These are phyloP conservation scores for Thyridium curvatum DNA, from an alignment of 2,329 filamentous ascomycete species.

Conservation along the genomic window DNA sequence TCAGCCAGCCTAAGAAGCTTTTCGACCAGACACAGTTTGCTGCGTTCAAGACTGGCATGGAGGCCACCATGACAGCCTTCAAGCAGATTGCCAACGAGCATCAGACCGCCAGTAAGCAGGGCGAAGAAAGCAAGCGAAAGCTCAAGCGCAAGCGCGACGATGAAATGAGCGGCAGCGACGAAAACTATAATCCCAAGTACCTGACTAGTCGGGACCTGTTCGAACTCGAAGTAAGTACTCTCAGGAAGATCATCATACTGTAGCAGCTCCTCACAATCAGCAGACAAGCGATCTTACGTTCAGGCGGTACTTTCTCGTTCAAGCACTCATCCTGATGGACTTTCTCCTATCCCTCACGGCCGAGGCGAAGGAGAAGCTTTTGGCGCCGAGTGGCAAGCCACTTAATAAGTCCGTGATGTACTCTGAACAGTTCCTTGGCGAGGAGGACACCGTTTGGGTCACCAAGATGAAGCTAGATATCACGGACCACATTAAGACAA, in stretches of 20 bases:
- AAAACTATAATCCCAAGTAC: slow-evolving; percentile 93
- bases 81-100: slow-evolving; percentile 38
- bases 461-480: slow-evolving; percentile 71
- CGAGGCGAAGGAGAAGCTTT: slow-evolving; percentile 72
- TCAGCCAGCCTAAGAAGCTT: slow-evolving; percentile 80
- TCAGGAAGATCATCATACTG: background rate
- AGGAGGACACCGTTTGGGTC: slow-evolving; percentile 89
- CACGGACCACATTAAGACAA: slow-evolving; percentile 74
- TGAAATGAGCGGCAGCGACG: slow-evolving; percentile 52
- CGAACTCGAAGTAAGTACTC: slow-evolving; percentile 68
- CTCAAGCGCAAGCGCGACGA: slow-evolving; percentile 65
- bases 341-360: slow-evolving; percentile 88
- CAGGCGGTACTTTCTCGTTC: slow-evolving; percentile 86
- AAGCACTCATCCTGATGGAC: slow-evolving; percentile 89
- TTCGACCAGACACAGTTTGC: slow-evolving; percentile 67
- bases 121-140: slow-evolving; percentile 58
- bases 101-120: slow-evolving; percentile 23
- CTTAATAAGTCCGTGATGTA: slow-evolving; percentile 84
- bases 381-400: slow-evolving; percentile 49
- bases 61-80: slow-evolving; percentile 55
- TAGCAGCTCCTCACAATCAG: slow-evolving; percentile 13
- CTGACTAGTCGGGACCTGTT: slow-evolving; percentile 96
- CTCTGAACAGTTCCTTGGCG: slow-evolving; percentile 63
- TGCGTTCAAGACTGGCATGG: slow-evolving; percentile 75
- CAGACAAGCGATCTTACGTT: slow-evolving; percentile 92